Percentiles rank a stretch among this genome's conserved stretches.
Evolutionary conservation across 2,329 filamentous ascomycete genomes (phyloP).

Genomic region (Aurifilum marmelostoma): DNA sequence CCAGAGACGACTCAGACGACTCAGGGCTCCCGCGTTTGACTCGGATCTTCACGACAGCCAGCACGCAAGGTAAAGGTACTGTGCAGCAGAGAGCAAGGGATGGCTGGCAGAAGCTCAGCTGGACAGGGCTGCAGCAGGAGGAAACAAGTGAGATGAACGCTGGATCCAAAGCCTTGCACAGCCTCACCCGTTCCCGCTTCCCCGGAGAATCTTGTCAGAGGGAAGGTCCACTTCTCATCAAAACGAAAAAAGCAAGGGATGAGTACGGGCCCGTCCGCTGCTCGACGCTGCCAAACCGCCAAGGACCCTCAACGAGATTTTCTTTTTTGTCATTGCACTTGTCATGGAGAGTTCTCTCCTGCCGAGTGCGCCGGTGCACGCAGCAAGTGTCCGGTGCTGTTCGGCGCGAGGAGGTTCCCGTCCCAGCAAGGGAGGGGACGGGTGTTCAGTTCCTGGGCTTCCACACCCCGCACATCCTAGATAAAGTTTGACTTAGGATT

Average conservation of each 20-base stretch:
- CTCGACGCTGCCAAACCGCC: constrained; percentile 13
- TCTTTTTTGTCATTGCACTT: background rate
- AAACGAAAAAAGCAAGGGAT: background rate
- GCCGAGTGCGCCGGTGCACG: background rate
- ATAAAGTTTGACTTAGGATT: no score
- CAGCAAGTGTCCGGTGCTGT: background rate
- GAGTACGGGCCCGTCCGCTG: background rate
- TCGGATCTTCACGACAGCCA: background rate
- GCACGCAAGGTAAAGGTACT: background rate
- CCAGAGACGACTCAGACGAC: no score
- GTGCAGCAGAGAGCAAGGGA: background rate
- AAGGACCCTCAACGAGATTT: constrained; percentile 16
- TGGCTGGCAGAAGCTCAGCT: background rate
- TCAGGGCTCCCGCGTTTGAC: background rate
- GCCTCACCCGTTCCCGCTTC: constrained; percentile 1
- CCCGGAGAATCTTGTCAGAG: background rate
- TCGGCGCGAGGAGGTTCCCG: no score
- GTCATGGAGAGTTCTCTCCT: background rate
- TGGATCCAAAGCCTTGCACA: background rate
- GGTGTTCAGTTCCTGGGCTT: no score
- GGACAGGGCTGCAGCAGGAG: background rate
- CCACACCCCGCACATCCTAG: no score
- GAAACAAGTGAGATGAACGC: constrained; percentile 3
- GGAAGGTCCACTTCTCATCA: constrained; percentile 3
- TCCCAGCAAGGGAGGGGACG: no score